phyloP scores from a whole-genome alignment of 2,329 filamentous ascomycete species.

The Cladophialophora exuberans region DNA sequence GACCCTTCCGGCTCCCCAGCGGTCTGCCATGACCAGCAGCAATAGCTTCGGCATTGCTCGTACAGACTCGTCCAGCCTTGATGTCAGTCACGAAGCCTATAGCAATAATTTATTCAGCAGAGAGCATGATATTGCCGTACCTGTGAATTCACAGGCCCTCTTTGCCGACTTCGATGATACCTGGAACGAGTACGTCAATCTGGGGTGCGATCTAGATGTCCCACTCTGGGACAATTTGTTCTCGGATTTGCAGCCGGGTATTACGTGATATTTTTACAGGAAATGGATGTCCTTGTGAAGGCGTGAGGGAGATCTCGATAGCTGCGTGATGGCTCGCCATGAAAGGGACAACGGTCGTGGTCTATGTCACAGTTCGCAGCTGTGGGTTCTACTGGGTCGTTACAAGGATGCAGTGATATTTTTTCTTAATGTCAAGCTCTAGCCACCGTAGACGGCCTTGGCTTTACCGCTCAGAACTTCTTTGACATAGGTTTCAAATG shows the following conservation, averaged over 20 bases:
- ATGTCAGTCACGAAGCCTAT: not conserved
- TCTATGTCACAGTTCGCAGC: too few species aligned
- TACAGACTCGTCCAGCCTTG: not conserved
- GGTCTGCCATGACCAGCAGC: not conserved
- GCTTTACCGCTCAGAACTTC: slow-evolving; percentile 48
- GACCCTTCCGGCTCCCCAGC: not conserved
- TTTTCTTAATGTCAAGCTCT: too few species aligned
- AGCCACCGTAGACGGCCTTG: slow-evolving; percentile 41
- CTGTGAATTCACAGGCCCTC: slow-evolving; percentile 8
- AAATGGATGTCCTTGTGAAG: too few species aligned
- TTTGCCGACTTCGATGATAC: slow-evolving; percentile 28
- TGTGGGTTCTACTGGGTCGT: too few species aligned
- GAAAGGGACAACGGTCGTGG: too few species aligned
- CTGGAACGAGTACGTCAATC: slow-evolving; percentile 29
- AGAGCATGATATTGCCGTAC: not conserved
- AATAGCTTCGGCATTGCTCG: not conserved
- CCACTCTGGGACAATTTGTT: slow-evolving; percentile 31
- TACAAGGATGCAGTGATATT: too few species aligned
- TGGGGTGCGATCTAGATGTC: slow-evolving; percentile 23
- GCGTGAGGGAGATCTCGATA: too few species aligned
- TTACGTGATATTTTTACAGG: too few species aligned
- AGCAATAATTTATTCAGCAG: not conserved
- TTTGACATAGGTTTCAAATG: slow-evolving; percentile 45
- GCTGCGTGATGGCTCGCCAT: too few species aligned
- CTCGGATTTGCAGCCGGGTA: slow-evolving; percentile 26